Conservation (phyloP, 2,329 filamentous ascomycete genomes). For the Zymoseptoria brevis region DNA sequence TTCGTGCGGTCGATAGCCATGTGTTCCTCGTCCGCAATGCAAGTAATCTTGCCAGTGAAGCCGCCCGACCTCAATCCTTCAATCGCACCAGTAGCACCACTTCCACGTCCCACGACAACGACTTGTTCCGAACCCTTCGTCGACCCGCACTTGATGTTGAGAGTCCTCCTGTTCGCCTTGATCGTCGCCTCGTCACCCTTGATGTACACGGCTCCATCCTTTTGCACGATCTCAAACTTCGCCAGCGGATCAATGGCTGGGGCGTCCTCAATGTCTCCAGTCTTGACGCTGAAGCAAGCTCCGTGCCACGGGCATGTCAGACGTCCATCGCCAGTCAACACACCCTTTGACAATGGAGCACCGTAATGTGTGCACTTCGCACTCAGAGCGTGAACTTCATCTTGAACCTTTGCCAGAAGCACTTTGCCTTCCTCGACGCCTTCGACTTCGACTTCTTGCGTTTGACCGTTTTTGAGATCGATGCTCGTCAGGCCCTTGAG, state of each 20-base stretch:
- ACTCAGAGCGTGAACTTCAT: slow-evolving; percentile 69
- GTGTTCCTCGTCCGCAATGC: slow-evolving; percentile 74
- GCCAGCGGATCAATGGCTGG: slow-evolving; percentile 81
- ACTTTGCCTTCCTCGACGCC: slow-evolving; percentile 82
- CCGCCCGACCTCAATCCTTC: slow-evolving; percentile 77
- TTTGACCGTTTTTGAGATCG: slow-evolving; percentile 69
- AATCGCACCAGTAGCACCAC: slow-evolving; percentile 70
- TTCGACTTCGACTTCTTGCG: slow-evolving; percentile 83
- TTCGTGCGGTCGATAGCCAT: slow-evolving; percentile 85
- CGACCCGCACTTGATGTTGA: slow-evolving; percentile 63
- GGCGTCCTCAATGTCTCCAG: slow-evolving; percentile 90
- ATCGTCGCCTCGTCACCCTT: slow-evolving; percentile 70
- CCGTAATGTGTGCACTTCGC: slow-evolving; percentile 87
- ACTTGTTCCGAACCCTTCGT: slow-evolving; percentile 55
- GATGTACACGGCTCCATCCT: slow-evolving; percentile 76
- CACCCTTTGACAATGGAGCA: slow-evolving; percentile 77
- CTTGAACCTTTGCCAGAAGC: slow-evolving; percentile 69
- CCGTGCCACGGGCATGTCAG: slow-evolving; percentile 96
- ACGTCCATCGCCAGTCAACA: slow-evolving; percentile 71
- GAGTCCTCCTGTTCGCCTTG: slow-evolving; percentile 64
- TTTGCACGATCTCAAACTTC: slow-evolving; percentile 72
- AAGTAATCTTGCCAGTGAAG: slow-evolving; percentile 69
- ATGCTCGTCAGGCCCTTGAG: slow-evolving; percentile 72
- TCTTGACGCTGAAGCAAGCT: slow-evolving; percentile 85
- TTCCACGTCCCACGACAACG: slow-evolving; percentile 80